Conservation (phyloP, 164 flowering plant genomes). For the Magnolia changhungtana region DNA sequence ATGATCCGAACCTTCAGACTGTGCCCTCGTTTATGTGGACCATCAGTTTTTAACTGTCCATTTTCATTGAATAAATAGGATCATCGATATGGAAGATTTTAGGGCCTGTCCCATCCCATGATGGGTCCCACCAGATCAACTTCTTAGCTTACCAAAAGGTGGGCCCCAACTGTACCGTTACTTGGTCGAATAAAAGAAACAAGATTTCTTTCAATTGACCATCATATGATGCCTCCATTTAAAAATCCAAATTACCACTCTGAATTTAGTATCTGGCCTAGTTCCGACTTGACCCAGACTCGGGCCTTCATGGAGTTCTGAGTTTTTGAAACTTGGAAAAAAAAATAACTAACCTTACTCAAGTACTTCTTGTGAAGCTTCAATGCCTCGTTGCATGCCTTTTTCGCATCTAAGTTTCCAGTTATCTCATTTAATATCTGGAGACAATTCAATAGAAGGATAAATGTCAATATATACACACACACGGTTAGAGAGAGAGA, state of each 20-base stretch:
- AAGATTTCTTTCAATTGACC: not conserved
- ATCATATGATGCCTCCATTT: no score
- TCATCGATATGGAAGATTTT: no score
- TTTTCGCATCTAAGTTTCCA: conserved; percentile 72
- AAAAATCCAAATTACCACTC: no score
- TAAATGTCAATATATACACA: not conserved
- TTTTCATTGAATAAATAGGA: not conserved
- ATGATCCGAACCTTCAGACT: no score
- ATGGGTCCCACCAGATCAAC: not conserved
- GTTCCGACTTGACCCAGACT: no score
- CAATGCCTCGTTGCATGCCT: conserved; percentile 71
- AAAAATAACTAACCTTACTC: conserved; percentile 31
- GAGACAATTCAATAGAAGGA: conserved; percentile 1
- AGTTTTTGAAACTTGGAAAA: not conserved
- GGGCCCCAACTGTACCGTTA: not conserved
- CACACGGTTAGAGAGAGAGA: conserved; percentile 7
- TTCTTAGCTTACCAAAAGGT: not conserved
- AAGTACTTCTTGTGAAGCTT: conserved; percentile 74
- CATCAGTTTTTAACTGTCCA: not conserved
- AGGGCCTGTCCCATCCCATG: not conserved
- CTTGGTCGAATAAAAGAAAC: not conserved
- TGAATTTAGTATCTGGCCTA: no score
- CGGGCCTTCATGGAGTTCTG: no score
- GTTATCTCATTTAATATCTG: conserved; percentile 78
- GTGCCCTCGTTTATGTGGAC: no score